phyloP scores from a whole-genome alignment of 1,284 basidiomycete species.

The Sporisorium graminicola region DNA sequence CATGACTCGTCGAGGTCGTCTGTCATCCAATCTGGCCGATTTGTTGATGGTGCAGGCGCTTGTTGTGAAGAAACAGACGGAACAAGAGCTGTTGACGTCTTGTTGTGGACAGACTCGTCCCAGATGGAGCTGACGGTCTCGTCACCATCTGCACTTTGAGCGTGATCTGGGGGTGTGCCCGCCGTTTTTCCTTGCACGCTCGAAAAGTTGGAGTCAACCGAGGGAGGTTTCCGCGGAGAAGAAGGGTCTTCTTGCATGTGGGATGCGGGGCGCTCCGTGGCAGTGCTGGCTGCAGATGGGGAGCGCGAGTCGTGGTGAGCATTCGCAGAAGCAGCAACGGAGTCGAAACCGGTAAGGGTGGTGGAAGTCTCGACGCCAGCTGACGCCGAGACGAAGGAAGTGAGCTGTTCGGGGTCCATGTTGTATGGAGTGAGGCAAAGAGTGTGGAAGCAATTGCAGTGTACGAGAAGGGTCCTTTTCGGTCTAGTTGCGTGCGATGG shows the following conservation, averaged over 20 bases:
- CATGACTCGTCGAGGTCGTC: slow-evolving; percentile 55
- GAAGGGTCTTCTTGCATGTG: slow-evolving; percentile 6
- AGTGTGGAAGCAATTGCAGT: not conserved
- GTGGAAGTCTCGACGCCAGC: slow-evolving; percentile 8
- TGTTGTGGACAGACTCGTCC: slow-evolving; percentile 29
- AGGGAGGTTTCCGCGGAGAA: slow-evolving; percentile 32
- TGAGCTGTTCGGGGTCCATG: slow-evolving; percentile 27
- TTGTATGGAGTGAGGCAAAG: not conserved
- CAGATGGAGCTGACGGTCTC: slow-evolving; percentile 40
- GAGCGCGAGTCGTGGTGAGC: slow-evolving; percentile 15
- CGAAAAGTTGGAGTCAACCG: slow-evolving; percentile 51
- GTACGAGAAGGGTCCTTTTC: not conserved
- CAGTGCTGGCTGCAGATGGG: slow-evolving; percentile 23
- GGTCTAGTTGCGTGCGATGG: not conserved
- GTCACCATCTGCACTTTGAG: slow-evolving; percentile 4
- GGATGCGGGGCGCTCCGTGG: slow-evolving; percentile 22
- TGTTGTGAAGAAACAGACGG: not conserved
- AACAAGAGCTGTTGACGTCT: slow-evolving; percentile 4
- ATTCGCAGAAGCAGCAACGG: not conserved
- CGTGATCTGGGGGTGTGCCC: slow-evolving; percentile 32
- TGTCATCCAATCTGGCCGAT: slow-evolving; percentile 49
- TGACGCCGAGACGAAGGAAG: slow-evolving; percentile 29
- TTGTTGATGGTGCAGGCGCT: not conserved
- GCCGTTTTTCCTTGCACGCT: slow-evolving; percentile 52
- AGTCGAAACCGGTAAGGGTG: not conserved